phyloP scores from a whole-genome alignment of 2,329 filamentous ascomycete species.

The Neonectria punicea region DNA sequence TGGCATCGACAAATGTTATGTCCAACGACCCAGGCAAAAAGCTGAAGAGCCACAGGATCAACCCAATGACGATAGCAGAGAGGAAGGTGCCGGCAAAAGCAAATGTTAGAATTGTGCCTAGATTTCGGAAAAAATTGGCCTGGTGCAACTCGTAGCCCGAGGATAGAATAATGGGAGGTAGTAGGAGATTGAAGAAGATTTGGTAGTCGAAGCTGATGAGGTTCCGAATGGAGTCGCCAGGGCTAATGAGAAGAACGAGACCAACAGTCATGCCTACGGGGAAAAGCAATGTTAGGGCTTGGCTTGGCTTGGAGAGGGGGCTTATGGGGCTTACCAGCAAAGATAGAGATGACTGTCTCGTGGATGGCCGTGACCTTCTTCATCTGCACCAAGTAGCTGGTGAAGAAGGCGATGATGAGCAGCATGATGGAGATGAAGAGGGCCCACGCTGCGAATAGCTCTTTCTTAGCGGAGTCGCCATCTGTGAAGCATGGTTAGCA shows the following conservation, averaged over 20 bases:
- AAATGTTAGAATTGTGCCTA: slow-evolving; percentile 96
- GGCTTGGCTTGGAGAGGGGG: slow-evolving; percentile 38
- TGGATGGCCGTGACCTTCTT: slow-evolving; percentile 97
- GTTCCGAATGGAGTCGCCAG: slow-evolving; percentile 85
- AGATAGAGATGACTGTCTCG: slow-evolving; percentile 98
- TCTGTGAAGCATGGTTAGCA: slow-evolving; percentile 55
- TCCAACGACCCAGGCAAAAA: slow-evolving; percentile 84
- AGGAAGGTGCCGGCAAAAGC: slow-evolving; percentile 98
- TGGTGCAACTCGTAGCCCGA: slow-evolving; percentile 98
- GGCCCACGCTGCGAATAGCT: slow-evolving; percentile 95
- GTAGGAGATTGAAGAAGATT: slow-evolving; percentile 98
- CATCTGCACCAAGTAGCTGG: slow-evolving; percentile 95
- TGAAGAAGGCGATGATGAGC: slow-evolving; percentile 93
- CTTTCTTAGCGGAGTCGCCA: slow-evolving; percentile 87
- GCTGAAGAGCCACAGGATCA: slow-evolving; percentile 90
- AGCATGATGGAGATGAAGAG: slow-evolving; percentile 96
- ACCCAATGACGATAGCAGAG: slow-evolving; percentile 91
- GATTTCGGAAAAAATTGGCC: slow-evolving; percentile 98
- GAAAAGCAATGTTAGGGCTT: not conserved
- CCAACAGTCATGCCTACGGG: slow-evolving; percentile 90
- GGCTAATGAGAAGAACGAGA: slow-evolving; percentile 83
- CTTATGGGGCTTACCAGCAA: slow-evolving; percentile 72
- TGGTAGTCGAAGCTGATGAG: slow-evolving; percentile 98
- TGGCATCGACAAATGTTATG: slow-evolving; percentile 93
- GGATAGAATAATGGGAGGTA: slow-evolving; percentile 97